A percentile compares a stretch with the other conserved stretches of the same genome.
Conservation (phyloP, 495 filamentous ascomycete species). For the Tuber microsphaerosporum region DNA sequence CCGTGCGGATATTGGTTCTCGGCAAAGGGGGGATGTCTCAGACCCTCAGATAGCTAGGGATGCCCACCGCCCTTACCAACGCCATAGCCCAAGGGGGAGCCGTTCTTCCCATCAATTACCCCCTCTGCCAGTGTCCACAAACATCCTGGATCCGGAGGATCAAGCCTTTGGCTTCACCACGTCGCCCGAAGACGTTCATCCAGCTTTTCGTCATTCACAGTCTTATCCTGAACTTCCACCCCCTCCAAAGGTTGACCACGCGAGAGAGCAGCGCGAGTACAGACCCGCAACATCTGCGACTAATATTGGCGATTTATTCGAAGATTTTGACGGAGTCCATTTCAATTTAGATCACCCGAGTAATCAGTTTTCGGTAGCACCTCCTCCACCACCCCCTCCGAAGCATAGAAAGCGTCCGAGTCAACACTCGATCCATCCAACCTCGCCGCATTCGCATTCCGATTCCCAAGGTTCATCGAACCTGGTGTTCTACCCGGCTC, state of each 20-base stretch:
- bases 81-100: slow-evolving; percentile 17
- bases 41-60: slow-evolving; percentile 13
- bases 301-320: slow-evolving; percentile 55
- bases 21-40: slow-evolving; percentile 34
- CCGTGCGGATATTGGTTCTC: slow-evolving; percentile 29
- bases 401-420: slow-evolving; percentile 42
- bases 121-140: slow-evolving; percentile 13
- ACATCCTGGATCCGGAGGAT: slow-evolving; percentile 10
- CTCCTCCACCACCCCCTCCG: slow-evolving; percentile 29
- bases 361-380: slow-evolving; percentile 12
- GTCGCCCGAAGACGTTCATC: slow-evolving; percentile 21
- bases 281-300: slow-evolving; percentile 33
- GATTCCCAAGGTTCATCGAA: slow-evolving; percentile 42
- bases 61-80: slow-evolving; percentile 13
- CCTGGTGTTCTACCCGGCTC: slow-evolving; percentile 93
- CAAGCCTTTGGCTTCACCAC: slow-evolving; percentile 13
- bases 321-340: slow-evolving; percentile 91
- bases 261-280: slow-evolving; percentile 24
- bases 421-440: slow-evolving; percentile 41
- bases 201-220: slow-evolving; percentile 32
- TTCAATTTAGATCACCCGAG: slow-evolving; percentile 48
- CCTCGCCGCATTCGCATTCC: slow-evolving; percentile 39
- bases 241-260: slow-evolving; percentile 16
- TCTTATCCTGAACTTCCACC: slow-evolving; percentile 34
- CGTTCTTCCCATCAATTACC: slow-evolving; percentile 16